Evolutionary conservation across 371 early-diverging fungal species (phyloP).

Genomic region (Paraphysoderma sedebokerense): DNA sequence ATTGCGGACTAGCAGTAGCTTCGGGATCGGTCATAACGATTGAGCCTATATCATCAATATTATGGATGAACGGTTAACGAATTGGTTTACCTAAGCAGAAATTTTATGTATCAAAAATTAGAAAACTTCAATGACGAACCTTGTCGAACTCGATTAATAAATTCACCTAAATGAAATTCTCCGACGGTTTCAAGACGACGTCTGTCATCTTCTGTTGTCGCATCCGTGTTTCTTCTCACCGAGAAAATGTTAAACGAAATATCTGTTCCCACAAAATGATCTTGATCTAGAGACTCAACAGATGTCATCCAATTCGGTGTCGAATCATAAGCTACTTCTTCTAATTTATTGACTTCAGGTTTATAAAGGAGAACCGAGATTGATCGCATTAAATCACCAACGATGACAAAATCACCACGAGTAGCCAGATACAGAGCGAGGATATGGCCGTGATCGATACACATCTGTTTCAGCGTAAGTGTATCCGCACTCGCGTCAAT

Average conservation of each 20-base stretch:
- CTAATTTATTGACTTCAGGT: constrained; percentile 19
- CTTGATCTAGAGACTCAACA: constrained; percentile 33
- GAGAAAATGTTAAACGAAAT: constrained; percentile 37
- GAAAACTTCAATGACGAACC: constrained; percentile 25
- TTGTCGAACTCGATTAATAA: constrained; percentile 51
- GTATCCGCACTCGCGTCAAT: constrained; percentile 5
- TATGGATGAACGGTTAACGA: neutral
- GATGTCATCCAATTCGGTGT: constrained; percentile 48
- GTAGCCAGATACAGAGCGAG: constrained; percentile 35
- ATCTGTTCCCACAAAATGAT: constrained; percentile 10
- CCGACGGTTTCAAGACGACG: constrained; percentile 37
- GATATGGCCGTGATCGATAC: constrained; percentile 36
- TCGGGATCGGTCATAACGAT: constrained; percentile 51
- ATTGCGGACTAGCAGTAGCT: constrained; percentile 22
- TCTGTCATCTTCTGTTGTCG: constrained; percentile 17
- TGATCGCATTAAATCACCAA: constrained; percentile 79
- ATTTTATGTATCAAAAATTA: neutral
- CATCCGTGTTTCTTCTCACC: constrained; percentile 23
- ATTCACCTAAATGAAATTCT: constrained; percentile 62
- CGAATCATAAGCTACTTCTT: constrained; percentile 41
- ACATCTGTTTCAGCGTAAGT: constrained; percentile 11
- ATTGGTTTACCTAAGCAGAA: neutral
- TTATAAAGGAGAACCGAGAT: constrained; percentile 39
- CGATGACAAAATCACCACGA: constrained; percentile 45
- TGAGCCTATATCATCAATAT: constrained; percentile 24